These are phyloP conservation scores for Fistulifera solaris DNA, from an alignment of 108 stramenopile genomes.

Conservation along the genomic window DNA sequence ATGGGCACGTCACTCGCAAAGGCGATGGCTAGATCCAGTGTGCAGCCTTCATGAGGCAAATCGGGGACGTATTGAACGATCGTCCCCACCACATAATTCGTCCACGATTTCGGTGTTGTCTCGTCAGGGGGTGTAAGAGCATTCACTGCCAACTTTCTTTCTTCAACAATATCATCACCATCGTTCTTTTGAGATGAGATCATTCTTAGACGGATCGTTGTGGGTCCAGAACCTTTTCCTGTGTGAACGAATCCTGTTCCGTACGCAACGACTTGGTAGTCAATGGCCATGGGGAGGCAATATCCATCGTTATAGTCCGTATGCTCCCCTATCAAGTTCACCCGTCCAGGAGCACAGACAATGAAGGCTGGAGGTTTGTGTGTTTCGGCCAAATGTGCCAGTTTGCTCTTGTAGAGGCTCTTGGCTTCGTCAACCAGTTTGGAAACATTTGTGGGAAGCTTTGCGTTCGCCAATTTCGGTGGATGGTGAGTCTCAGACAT, in stretches of 20 bases:
- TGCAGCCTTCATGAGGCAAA: conserved; percentile 22
- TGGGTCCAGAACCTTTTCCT: background rate
- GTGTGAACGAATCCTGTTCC: conserved; percentile 42
- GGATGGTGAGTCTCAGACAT: background rate
- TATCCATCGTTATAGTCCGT: conserved; percentile 95
- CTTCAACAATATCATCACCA: conserved; percentile 22
- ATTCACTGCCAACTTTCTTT: conserved; percentile 30
- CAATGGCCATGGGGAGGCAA: conserved; percentile 89
- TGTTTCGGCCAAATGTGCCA: background rate
- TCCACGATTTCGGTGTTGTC: conserved; percentile 40
- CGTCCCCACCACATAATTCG: conserved; percentile 86
- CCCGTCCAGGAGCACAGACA: conserved; percentile 71
- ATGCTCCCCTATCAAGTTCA: conserved; percentile 93
- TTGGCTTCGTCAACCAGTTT: conserved; percentile 13
- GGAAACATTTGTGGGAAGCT: conserved; percentile 3
- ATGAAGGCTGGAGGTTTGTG: conserved; percentile 7
- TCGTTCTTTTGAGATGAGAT: conserved; percentile 32
- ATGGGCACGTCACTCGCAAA: conserved; percentile 86
- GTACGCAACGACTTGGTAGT: conserved; percentile 60
- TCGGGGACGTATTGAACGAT: conserved; percentile 78
- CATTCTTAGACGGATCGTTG: conserved; percentile 18
- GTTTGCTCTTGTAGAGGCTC: conserved; percentile 12
- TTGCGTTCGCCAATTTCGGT: conserved; percentile 2
- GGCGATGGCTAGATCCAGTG: conserved; percentile 44
- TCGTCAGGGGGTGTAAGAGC: conserved; percentile 39